Base-by-base conservation (phyloP, 345 rosid genomes). In the Camelina laxa region DNA sequence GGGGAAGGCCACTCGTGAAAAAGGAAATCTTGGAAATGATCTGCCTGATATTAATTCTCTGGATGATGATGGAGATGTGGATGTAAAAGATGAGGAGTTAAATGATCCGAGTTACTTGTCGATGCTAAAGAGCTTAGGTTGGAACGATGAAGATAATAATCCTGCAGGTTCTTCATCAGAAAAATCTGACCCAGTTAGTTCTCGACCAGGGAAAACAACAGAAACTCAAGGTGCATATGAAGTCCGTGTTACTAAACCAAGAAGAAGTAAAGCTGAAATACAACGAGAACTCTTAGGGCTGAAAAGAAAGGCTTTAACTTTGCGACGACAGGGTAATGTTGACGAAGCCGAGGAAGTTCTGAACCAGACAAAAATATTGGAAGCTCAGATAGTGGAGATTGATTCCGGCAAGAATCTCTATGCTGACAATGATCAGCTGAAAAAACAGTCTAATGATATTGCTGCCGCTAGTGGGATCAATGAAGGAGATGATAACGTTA, bases 211-310 rank as follows among this genome's bases (percentile, higher is more conserved):
- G 57, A 31, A 65, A 67, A 56, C 14, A 33, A 39, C 6, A 21
- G 69, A 73, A 69, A 68, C 70, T 70, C 76, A 65, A 58, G 53
- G 71, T 20, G 13, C 72, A 48, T 74, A 68, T 39, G 76, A 35
- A 61, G 27, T 69, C 19, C 75, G 74, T 17, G 56, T 56, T 13
- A 71, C 62, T 58, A 69, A 59, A 61, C 75, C 85, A 33, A 81
- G 78, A 83, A 89, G 86, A 83, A 89, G 85, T 79, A 89, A 86
- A 79, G 85, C 83, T 73, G 98, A 88, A 71, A 74, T 88, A 38
- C 98, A 93, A 84, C 79, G 97, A 82, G 97, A 91, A 74, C 87
- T 93, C 60, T 80, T 93, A 77, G 89, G 84, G 70, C 70, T 91
- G 66, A 91, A 93, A 80, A 89, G 96, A 76, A 93, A 87, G 79